These are phyloP conservation scores for Pseudogymnoascus sp. DNA, from an alignment of 2,329 filamentous ascomycete species.

Conservation along the genomic window DNA sequence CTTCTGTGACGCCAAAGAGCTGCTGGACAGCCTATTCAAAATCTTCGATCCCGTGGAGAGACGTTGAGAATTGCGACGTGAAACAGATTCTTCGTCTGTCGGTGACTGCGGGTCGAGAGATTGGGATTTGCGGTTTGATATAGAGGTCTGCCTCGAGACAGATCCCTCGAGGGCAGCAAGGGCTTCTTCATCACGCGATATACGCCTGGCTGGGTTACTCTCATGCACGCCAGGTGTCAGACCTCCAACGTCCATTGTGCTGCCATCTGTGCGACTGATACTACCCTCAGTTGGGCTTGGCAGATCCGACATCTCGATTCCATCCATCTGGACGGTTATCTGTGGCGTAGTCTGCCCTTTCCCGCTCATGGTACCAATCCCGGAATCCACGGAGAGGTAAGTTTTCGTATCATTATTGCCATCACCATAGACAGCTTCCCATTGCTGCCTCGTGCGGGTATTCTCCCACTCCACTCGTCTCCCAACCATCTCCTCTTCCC, in stretches of 20 bases:
- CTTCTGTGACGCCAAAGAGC: neutral
- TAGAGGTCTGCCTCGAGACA: slow-evolving; percentile 11
- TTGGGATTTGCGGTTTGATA: neutral
- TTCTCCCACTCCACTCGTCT: slow-evolving; percentile 57
- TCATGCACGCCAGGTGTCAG: slow-evolving; percentile 7
- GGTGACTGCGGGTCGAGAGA: neutral
- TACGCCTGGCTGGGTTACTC: slow-evolving; percentile 3
- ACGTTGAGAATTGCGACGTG: neutral
- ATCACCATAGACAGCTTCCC: slow-evolving; percentile 63
- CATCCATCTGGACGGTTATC: slow-evolving; percentile 35
- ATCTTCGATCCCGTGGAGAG: slow-evolving; percentile 2
- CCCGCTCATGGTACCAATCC: slow-evolving; percentile 38
- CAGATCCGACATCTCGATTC: slow-evolving; percentile 50
- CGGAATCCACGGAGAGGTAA: slow-evolving; percentile 22
- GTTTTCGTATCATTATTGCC: slow-evolving; percentile 10
- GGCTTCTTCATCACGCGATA: slow-evolving; percentile 11
- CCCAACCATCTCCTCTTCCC: slow-evolving; percentile 64
- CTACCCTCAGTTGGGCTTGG: slow-evolving; percentile 17
- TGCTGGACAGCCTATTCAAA: neutral
- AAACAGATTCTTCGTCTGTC: neutral
- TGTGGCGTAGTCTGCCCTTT: slow-evolving; percentile 31
- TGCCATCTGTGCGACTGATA: neutral
- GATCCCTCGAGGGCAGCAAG: slow-evolving; percentile 20
- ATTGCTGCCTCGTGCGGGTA: slow-evolving; percentile 55
- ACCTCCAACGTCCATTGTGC: slow-evolving; percentile 3